phyloP scores from a whole-genome alignment of 2,329 filamentous ascomycete species.

The Fusarium sp. region DNA sequence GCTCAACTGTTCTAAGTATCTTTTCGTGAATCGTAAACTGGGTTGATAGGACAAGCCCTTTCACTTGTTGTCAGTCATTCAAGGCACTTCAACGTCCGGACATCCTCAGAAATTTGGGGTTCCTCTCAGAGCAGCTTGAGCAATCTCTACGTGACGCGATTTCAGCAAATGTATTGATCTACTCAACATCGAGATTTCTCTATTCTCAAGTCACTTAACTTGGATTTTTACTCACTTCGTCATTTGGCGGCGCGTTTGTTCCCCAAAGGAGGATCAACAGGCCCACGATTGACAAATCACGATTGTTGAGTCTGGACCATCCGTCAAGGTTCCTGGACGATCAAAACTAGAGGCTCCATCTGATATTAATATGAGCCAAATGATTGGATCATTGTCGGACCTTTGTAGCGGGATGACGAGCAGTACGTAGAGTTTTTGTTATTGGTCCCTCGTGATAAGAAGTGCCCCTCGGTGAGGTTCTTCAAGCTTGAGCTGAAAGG shows the following conservation, averaged over 20 bases:
- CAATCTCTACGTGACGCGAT: not conserved
- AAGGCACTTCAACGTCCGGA: not conserved
- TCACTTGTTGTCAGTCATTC: not conserved
- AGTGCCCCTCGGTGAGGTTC: conserved; percentile 46
- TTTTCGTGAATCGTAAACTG: not conserved
- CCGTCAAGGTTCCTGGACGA: conserved; percentile 36
- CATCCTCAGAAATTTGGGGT: not conserved
- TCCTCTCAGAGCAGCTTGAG: not conserved
- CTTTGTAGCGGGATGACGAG: conserved; percentile 33
- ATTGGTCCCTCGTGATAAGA: conserved; percentile 29
- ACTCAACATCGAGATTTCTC: not conserved
- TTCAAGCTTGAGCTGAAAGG: conserved; percentile 16
- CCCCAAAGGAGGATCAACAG: conserved; percentile 25
- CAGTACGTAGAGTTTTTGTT: conserved; percentile 23
- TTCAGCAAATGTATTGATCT: not conserved
- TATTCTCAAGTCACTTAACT: not conserved
- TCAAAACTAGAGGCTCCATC: conserved; percentile 32
- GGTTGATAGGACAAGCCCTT: not conserved
- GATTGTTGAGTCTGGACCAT: conserved; percentile 35
- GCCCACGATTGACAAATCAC: conserved; percentile 33
- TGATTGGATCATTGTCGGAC: conserved; percentile 42
- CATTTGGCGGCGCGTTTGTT: conserved; percentile 26
- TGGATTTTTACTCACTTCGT: conserved; percentile 23
- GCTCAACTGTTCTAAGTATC: not conserved
- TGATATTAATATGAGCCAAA: conserved; percentile 35